These are phyloP conservation scores for Stagonosporopsis vannaccii DNA, from an alignment of 2,329 filamentous ascomycete species.

Conservation along the genomic window DNA sequence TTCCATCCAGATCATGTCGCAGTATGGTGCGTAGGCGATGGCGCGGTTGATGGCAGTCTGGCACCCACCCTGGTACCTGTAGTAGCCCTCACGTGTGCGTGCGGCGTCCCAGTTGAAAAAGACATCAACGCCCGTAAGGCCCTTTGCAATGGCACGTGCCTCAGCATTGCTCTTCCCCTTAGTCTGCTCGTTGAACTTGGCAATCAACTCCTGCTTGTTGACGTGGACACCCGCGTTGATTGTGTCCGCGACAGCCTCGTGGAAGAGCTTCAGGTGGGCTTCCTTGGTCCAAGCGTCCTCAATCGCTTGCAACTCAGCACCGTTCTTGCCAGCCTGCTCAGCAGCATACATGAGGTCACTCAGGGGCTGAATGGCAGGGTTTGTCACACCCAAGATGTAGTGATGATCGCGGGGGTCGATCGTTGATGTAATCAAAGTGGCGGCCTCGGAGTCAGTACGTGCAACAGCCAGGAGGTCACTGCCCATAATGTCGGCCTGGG, in stretches of 20 bases:
- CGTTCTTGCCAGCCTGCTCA: conserved; percentile 80
- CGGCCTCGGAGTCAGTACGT: conserved; percentile 95
- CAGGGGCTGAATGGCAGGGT: conserved; percentile 81
- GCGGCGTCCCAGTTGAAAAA: conserved; percentile 97
- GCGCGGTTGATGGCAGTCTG: conserved; percentile 91
- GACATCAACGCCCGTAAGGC: conserved; percentile 79
- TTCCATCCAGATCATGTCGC: conserved; percentile 99
- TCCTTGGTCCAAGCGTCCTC: conserved; percentile 87
- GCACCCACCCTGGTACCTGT: conserved; percentile 89
- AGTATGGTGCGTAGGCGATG: conserved; percentile 89
- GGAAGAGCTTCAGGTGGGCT: conserved; percentile 85
- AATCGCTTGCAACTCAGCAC: conserved; percentile 83
- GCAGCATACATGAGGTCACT: conserved; percentile 90
- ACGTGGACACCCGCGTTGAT: conserved; percentile 73
- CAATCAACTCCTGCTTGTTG: conserved; percentile 73
- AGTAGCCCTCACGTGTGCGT: conserved; percentile 92
- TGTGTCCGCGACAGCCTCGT: conserved; percentile 83
- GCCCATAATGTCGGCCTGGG: conserved; percentile 99
- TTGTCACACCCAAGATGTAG: conserved; percentile 91
- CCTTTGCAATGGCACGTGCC: conserved; percentile 78
- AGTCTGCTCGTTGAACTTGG: conserved; percentile 70
- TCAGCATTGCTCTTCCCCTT: conserved; percentile 89
- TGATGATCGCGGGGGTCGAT: conserved; percentile 95
- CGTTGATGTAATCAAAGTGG: conserved; percentile 94
- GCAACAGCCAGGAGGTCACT: conserved; percentile 89